Percentiles rank a stretch among this genome's conserved stretches.
Evolutionary conservation across 768 basidiomycete genomes (phyloP).

Genomic region (Trametes cingulata): DNA sequence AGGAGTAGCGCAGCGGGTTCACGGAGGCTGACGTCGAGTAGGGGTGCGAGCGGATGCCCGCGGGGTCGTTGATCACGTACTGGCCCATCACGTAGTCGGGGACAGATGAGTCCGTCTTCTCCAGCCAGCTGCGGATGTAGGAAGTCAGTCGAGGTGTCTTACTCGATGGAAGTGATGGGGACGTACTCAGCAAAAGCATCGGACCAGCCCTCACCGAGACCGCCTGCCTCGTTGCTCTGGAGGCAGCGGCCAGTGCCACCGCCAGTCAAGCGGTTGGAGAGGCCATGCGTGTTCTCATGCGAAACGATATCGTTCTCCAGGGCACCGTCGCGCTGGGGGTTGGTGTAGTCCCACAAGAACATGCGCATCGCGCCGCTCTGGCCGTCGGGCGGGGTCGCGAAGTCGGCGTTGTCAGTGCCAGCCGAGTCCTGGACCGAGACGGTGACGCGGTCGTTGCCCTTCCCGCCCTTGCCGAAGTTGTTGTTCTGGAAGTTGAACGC

Average conservation of each 20-base stretch:
- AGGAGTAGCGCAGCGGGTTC: constrained; percentile 48
- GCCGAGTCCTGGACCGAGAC: constrained; percentile 51
- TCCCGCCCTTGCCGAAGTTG: constrained; percentile 55
- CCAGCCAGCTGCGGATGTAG: constrained; percentile 33
- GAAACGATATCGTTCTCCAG: constrained; percentile 60
- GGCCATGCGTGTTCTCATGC: constrained; percentile 43
- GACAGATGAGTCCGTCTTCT: constrained; percentile 42
- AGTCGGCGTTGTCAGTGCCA: constrained; percentile 44
- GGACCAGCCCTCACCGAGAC: constrained; percentile 73
- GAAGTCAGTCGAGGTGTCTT: not conserved
- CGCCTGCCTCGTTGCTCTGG: constrained; percentile 61
- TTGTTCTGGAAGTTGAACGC: constrained; percentile 62
- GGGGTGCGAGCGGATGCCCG: constrained; percentile 57
- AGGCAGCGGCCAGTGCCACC: constrained; percentile 59
- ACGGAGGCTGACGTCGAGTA: constrained; percentile 55
- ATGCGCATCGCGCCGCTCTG: constrained; percentile 44
- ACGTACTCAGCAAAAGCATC: constrained; percentile 39
- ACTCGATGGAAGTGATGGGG: not conserved
- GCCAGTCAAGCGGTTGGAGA: constrained; percentile 48
- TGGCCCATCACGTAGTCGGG: constrained; percentile 43
- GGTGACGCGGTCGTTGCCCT: constrained; percentile 50
- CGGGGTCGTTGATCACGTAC: constrained; percentile 51
- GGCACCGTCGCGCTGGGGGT: constrained; percentile 64
- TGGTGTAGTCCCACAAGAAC: constrained; percentile 27
- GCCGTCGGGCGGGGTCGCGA: constrained; percentile 28